Evolutionary conservation across 1,284 basidiomycete genomes (phyloP).

Genomic region (Leccinum griseonigrum): DNA sequence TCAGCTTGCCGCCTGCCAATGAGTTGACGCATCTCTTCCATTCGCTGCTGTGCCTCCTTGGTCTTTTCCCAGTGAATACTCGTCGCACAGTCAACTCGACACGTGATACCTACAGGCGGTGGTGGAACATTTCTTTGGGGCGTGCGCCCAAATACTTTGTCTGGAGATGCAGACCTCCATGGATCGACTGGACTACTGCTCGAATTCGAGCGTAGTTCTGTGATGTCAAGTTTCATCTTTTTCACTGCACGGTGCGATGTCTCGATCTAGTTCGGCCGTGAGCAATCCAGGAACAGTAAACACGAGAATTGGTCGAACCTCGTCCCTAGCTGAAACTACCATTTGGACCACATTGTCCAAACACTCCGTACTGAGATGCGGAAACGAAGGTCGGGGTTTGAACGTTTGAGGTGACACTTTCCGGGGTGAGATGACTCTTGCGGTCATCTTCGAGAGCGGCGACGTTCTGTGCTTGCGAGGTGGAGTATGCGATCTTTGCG

Average conservation of each 20-base stretch:
- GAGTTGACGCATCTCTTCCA: slow-evolving; percentile 75
- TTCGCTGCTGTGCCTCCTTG: slow-evolving; percentile 66
- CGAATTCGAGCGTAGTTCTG: slow-evolving; percentile 35
- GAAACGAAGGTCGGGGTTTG: slow-evolving; percentile 23
- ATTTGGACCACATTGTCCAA: slow-evolving; percentile 46
- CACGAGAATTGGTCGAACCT: slow-evolving; percentile 43
- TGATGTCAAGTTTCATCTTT: slow-evolving; percentile 61
- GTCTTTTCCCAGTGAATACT: slow-evolving; percentile 47
- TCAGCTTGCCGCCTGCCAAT: slow-evolving; percentile 61
- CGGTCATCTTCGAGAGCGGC: slow-evolving; percentile 45
- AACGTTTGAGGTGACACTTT: slow-evolving; percentile 52
- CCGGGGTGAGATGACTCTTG: slow-evolving; percentile 49
- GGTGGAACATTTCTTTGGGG: slow-evolving; percentile 38
- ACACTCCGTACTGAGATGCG: slow-evolving; percentile 32
- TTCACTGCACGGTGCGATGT: slow-evolving; percentile 64
- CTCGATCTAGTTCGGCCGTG: slow-evolving; percentile 51
- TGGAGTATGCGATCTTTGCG: slow-evolving; percentile 40
- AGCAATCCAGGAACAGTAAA: background rate
- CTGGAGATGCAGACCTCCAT: slow-evolving; percentile 52
- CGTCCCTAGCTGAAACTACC: slow-evolving; percentile 59
- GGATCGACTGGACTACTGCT: slow-evolving; percentile 33
- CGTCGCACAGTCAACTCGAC: slow-evolving; percentile 2
- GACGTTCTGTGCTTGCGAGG: slow-evolving; percentile 48
- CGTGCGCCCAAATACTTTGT: slow-evolving; percentile 46
- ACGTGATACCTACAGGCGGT: slow-evolving; percentile 39